Evolutionary conservation across 495 filamentous ascomycete species (phyloP).

Genomic region (Tetracladium setigerum): DNA sequence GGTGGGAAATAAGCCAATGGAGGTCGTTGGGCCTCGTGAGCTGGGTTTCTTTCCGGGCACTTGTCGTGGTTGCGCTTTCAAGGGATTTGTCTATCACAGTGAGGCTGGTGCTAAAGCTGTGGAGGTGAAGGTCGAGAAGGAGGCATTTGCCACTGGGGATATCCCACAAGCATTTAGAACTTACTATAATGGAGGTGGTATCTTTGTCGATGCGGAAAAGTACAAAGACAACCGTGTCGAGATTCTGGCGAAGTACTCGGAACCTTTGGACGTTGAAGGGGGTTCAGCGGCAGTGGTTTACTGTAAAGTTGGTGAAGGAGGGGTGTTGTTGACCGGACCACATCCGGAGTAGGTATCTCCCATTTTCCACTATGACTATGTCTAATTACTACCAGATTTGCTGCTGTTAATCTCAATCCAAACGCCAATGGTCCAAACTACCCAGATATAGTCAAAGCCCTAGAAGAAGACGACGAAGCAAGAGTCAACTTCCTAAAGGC

Average conservation of each 20-base stretch:
- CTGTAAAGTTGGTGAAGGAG: constrained; percentile 79
- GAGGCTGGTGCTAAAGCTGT: constrained; percentile 77
- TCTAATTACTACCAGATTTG: constrained; percentile 54
- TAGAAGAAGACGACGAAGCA: constrained; percentile 62
- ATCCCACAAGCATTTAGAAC: constrained; percentile 51
- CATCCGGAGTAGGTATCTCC: constrained; percentile 79
- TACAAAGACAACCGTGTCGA: constrained; percentile 59
- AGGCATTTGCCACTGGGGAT: constrained; percentile 39
- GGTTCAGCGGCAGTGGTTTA: constrained; percentile 81
- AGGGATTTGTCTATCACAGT: constrained; percentile 85
- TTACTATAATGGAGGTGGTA: constrained; percentile 93
- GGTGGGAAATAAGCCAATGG: constrained; percentile 69
- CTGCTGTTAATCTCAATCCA: constrained; percentile 65
- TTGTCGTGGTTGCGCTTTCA: constrained; percentile 81
- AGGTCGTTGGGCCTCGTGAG: constrained; percentile 82
- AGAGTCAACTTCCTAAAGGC: constrained; percentile 74
- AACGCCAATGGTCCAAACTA: constrained; percentile 57
- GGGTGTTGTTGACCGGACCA: constrained; percentile 73
- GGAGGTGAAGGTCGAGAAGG: constrained; percentile 56
- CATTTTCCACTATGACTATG: neutral
- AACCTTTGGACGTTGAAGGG: constrained; percentile 67
- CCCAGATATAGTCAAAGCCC: constrained; percentile 54
- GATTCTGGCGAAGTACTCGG: constrained; percentile 73
- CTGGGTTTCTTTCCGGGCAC: constrained; percentile 80
- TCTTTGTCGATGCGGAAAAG: constrained; percentile 76